A percentile compares a stretch with the other conserved stretches of the same genome.
These are phyloP conservation scores for Fonsecaea pugnacius DNA, from an alignment of 2,329 filamentous ascomycete genomes.

Conservation along the genomic window DNA sequence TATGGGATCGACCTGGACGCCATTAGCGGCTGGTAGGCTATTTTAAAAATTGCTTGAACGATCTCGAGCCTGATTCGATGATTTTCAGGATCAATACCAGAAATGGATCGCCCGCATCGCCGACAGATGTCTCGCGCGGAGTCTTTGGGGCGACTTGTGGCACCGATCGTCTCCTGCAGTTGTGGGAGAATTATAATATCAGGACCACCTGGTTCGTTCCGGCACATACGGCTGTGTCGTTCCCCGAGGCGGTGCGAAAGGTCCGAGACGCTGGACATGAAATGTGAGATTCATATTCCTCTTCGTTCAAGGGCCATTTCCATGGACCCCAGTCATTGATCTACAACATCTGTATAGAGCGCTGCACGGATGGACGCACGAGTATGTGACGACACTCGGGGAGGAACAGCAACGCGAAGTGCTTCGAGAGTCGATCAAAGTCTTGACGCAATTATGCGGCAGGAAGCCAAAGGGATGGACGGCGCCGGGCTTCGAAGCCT, in stretches of 20 bases:
- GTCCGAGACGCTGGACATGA: conserved; percentile 67
- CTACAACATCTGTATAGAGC: conserved; percentile 44
- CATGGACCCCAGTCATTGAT: no score
- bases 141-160: conserved; percentile 70
- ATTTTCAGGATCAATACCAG: conserved; percentile 25
- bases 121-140: conserved; percentile 73
- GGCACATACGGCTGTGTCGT: conserved; percentile 62
- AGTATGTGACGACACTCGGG: conserved; percentile 72
- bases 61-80: no score
- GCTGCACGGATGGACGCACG: conserved; percentile 73
- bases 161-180: conserved; percentile 67
- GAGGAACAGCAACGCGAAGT: conserved; percentile 75
- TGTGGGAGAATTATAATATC: conserved; percentile 53
- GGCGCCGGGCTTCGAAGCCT: conserved; percentile 49
- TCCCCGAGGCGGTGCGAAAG: conserved; percentile 52
- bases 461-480: conserved; percentile 70
- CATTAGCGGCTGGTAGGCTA: conserved; percentile 68
- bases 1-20: conserved; percentile 76
- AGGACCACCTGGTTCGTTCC: conserved; percentile 65
- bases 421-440: conserved; percentile 74
- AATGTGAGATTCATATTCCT: conserved; percentile 41
- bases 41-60: conserved; percentile 35
- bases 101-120: conserved; percentile 43
- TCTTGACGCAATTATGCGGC: conserved; percentile 68
- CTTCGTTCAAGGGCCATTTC: no score